phyloP scores from a whole-genome alignment of 1,284 basidiomycete genomes.

The Marasmius sp. region DNA sequence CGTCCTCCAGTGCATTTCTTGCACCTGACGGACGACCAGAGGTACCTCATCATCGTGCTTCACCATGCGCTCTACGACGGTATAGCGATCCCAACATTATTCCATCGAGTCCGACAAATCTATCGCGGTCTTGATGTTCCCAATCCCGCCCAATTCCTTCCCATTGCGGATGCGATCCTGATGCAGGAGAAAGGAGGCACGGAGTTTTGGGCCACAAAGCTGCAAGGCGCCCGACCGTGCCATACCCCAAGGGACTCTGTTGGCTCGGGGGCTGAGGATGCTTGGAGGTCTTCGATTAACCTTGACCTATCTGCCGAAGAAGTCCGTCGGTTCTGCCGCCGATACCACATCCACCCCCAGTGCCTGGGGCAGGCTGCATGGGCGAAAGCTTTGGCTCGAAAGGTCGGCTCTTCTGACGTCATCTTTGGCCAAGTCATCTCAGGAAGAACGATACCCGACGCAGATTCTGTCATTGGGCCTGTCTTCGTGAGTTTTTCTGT shows the following conservation, averaged over 20 bases:
- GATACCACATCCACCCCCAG: conserved; percentile 17
- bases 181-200: conserved; percentile 39
- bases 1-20: conserved; percentile 2
- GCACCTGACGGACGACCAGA: not conserved
- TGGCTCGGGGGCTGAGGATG: not conserved
- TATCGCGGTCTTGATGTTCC: conserved; percentile 28
- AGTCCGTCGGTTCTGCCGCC: conserved; percentile 14
- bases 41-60: conserved; percentile 38
- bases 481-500: conserved; percentile 38
- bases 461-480: conserved; percentile 48
- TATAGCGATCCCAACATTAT: conserved; percentile 37
- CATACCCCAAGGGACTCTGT: conserved; percentile 14
- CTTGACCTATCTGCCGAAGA: not conserved
- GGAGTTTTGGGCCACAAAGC: conserved; percentile 37
- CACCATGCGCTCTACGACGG: conserved; percentile 57
- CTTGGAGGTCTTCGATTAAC: conserved; percentile 1
- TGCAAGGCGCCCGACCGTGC: conserved; percentile 27
- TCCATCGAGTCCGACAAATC: conserved; percentile 31
- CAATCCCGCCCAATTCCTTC: conserved; percentile 29
- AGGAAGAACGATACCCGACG: conserved; percentile 39
- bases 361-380: conserved; percentile 40
- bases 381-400: conserved; percentile 38
- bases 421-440: conserved; percentile 52
- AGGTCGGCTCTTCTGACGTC: conserved; percentile 34
- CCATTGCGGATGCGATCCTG: conserved; percentile 1